Evolutionary conservation across 2,329 filamentous ascomycete genomes (phyloP).

Genomic region (Herpotrichia juniperi): DNA sequence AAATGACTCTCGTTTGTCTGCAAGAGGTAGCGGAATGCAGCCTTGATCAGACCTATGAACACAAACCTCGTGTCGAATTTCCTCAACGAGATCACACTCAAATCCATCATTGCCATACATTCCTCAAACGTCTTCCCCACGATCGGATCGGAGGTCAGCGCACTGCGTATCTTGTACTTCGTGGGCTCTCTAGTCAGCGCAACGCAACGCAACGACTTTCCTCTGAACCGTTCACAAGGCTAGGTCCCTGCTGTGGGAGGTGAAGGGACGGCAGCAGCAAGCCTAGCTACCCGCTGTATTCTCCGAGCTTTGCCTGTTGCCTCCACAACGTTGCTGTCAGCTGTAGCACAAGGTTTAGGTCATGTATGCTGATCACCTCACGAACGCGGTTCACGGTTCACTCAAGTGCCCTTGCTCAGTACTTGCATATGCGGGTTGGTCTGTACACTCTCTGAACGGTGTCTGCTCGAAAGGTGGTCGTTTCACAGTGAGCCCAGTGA

Average conservation of each 20-base stretch:
- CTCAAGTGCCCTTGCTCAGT: conserved; percentile 1
- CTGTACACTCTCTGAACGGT: conserved; percentile 1
- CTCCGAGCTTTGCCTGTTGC: conserved; percentile 4
- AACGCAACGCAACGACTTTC: conserved; percentile 1
- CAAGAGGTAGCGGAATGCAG: neutral
- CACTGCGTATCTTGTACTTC: neutral
- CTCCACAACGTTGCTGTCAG: conserved; percentile 8
- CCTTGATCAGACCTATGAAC: neutral
- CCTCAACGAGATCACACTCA: too few species aligned
- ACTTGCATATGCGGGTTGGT: neutral
- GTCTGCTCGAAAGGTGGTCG: neutral
- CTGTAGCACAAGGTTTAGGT: conserved; percentile 2
- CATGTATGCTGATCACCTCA: conserved; percentile 1
- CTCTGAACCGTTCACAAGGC: neutral
- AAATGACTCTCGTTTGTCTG: too few species aligned
- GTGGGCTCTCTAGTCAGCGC: neutral
- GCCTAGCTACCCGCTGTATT: conserved; percentile 1
- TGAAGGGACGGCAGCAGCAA: neutral
- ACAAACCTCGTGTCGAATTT: neutral
- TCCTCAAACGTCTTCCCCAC: neutral
- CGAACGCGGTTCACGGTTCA: conserved; percentile 4
- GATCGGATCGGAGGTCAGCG: neutral
- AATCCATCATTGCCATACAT: too few species aligned
- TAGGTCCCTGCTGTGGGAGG: conserved; percentile 1
- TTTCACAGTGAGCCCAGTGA: neutral